Conservation (phyloP, 139 green algal genomes). For the Coelastrella sp. region DNA sequence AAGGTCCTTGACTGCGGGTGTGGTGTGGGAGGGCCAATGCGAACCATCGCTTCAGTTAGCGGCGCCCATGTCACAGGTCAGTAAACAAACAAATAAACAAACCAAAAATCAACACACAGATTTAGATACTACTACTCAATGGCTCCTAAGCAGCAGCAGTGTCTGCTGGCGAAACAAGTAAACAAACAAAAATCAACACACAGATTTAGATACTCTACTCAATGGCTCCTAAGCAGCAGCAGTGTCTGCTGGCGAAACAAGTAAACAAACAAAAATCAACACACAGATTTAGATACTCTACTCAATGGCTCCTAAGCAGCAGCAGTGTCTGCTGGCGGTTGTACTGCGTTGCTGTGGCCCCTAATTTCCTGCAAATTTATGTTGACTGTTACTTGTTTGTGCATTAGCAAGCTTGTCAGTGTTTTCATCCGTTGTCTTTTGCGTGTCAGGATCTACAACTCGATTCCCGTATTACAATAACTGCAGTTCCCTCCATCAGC, state of each 20-base stretch:
- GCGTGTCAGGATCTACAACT: too few species aligned
- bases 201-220: background rate
- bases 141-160: too few species aligned
- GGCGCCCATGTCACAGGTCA: slow-evolving; percentile 89
- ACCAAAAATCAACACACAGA: too few species aligned
- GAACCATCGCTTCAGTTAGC: slow-evolving; percentile 86
- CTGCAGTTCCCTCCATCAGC: too few species aligned
- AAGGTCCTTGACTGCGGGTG: slow-evolving; percentile 93
- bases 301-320: background rate
- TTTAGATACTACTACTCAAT: background rate
- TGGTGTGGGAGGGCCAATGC: slow-evolving; percentile 98
- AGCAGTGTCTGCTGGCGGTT: background rate
- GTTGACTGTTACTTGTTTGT: too few species aligned
- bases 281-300: background rate
- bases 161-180: too few species aligned
- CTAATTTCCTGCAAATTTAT: too few species aligned
- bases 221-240: background rate
- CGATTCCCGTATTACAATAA: too few species aligned
- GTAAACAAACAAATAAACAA: background rate
- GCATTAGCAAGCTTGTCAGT: too few species aligned
- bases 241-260: too few species aligned
- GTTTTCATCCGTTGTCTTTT: too few species aligned
- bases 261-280: background rate
- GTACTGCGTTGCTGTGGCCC: background rate
- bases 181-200: background rate